Conservation (phyloP, 805 yeast species). For the Starmera quercuum region DNA sequence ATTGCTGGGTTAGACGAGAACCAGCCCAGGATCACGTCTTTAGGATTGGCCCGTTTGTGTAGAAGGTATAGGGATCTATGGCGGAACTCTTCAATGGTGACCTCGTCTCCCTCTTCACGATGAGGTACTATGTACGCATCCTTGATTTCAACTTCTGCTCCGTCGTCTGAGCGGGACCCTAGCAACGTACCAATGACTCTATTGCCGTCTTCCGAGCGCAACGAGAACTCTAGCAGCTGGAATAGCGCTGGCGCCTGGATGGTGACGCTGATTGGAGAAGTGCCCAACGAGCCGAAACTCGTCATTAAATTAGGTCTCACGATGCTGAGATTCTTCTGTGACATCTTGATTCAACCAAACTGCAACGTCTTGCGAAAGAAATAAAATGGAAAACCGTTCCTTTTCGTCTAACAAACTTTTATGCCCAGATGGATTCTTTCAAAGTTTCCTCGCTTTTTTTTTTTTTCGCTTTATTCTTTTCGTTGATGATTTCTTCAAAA, state of each 20-base stretch:
- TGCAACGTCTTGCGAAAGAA: not conserved
- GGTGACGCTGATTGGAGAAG: conserved; percentile 41
- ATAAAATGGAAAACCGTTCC: not conserved
- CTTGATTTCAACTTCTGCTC: conserved; percentile 61
- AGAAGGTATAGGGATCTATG: conserved; percentile 64
- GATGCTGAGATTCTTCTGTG: conserved; percentile 15
- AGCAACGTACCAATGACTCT: conserved; percentile 78
- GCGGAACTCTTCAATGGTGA: conserved; percentile 69
- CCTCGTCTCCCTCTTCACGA: conserved; percentile 64
- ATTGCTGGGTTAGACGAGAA: conserved; percentile 55
- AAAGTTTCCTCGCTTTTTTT: too few species aligned
- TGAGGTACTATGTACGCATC: conserved; percentile 81
- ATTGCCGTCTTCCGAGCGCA: conserved; percentile 46
- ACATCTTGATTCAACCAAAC: too few species aligned
- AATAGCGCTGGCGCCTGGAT: conserved; percentile 67
- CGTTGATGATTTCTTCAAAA: too few species aligned
- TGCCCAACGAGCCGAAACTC: conserved; percentile 18
- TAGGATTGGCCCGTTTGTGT: conserved; percentile 72
- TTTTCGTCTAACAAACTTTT: too few species aligned
- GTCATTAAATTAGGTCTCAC: conserved; percentile 20
- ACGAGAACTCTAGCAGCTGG: conserved; percentile 66
- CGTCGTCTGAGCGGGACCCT: conserved; percentile 80
- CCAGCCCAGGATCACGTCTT: conserved; percentile 80
- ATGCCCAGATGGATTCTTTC: too few species aligned
- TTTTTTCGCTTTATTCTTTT: too few species aligned